Conservation (phyloP, 2,329 filamentous ascomycete genomes). For the Hypoxylon sp. region DNA sequence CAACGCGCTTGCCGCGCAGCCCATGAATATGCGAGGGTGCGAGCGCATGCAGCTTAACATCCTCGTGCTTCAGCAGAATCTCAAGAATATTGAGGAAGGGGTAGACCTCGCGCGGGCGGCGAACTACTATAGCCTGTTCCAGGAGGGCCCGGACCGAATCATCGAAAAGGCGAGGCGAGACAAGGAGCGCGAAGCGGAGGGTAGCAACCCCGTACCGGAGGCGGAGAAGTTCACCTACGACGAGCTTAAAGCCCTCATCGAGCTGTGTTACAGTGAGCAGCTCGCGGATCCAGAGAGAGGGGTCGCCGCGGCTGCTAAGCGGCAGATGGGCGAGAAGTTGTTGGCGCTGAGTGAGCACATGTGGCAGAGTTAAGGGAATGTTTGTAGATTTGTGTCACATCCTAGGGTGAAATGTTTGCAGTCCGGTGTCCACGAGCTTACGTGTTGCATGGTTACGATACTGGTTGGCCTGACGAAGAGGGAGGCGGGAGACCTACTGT, state of each 20-base stretch:
- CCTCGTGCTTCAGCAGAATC: slow-evolving; percentile 93
- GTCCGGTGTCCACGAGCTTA: slow-evolving; percentile 15
- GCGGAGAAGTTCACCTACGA: slow-evolving; percentile 72
- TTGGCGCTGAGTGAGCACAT: slow-evolving; percentile 79
- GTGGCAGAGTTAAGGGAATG: slow-evolving; percentile 70
- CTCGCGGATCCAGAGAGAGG: slow-evolving; percentile 77
- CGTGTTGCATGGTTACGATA: slow-evolving; percentile 12
- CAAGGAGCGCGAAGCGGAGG: slow-evolving; percentile 53
- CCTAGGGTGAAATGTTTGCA: slow-evolving; percentile 1
- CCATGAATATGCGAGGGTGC: slow-evolving; percentile 88
- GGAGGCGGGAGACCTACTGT: neutral
- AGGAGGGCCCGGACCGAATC: slow-evolving; percentile 75
- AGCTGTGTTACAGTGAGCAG: slow-evolving; percentile 78
- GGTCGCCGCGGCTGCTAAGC: slow-evolving; percentile 75
- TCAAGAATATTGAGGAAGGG: slow-evolving; percentile 88
- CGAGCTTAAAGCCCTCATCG: slow-evolving; percentile 75
- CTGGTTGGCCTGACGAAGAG: slow-evolving; percentile 2
- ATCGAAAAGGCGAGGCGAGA: slow-evolving; percentile 72
- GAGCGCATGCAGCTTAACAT: slow-evolving; percentile 95
- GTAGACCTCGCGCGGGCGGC: slow-evolving; percentile 75
- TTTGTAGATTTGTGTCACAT: slow-evolving; percentile 21
- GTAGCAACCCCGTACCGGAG: slow-evolving; percentile 55
- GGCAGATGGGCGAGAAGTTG: slow-evolving; percentile 79
- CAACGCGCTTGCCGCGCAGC: slow-evolving; percentile 78
- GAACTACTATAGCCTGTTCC: slow-evolving; percentile 79